These are phyloP conservation scores for Linnemannia exigua DNA, from an alignment of 192 early-diverging fungal genomes.

Conservation along the genomic window DNA sequence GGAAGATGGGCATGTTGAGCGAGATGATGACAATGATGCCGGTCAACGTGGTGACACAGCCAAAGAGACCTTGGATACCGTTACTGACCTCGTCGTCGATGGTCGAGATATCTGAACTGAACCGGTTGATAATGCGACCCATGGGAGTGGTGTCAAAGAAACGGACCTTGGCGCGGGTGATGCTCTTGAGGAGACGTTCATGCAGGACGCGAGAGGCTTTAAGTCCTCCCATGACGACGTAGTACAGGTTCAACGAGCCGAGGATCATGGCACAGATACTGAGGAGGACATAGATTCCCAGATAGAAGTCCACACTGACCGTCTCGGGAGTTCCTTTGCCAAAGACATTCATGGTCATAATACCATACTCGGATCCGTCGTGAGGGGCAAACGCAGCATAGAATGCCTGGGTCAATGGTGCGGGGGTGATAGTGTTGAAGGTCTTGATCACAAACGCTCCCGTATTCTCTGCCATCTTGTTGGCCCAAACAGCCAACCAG, in stretches of 20 bases:
- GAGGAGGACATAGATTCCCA: conserved; percentile 71
- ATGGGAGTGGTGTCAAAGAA: conserved; percentile 95
- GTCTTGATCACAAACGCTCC: conserved; percentile 15
- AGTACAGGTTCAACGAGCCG: conserved; percentile 41
- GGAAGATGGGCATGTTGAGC: conserved; percentile 77
- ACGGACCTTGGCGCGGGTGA: conserved; percentile 78
- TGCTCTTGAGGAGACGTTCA: conserved; percentile 61
- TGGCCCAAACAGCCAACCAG: conserved; percentile 70
- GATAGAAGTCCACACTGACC: conserved; percentile 69
- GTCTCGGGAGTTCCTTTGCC: conserved; percentile 14
- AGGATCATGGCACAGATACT: conserved; percentile 57
- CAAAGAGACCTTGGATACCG: conserved; percentile 61
- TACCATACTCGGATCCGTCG: not conserved
- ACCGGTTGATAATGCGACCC: conserved; percentile 85
- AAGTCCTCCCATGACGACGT: conserved; percentile 59
- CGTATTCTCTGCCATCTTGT: conserved; percentile 23
- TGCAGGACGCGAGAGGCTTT: conserved; percentile 72
- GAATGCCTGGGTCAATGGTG: conserved; percentile 4
- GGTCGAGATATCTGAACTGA: conserved; percentile 87
- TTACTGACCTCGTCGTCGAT: conserved; percentile 76
- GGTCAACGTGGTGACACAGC: conserved; percentile 59
- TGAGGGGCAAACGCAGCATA: conserved; percentile 26
- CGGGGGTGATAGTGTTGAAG: conserved; percentile 15
- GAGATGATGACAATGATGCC: conserved; percentile 74
- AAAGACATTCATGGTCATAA: conserved; percentile 22